Percentiles rank a stretch among this genome's conserved stretches.
phyloP scores from a whole-genome alignment of 257 asterid genomes.

The Thymus mandschuricus region DNA sequence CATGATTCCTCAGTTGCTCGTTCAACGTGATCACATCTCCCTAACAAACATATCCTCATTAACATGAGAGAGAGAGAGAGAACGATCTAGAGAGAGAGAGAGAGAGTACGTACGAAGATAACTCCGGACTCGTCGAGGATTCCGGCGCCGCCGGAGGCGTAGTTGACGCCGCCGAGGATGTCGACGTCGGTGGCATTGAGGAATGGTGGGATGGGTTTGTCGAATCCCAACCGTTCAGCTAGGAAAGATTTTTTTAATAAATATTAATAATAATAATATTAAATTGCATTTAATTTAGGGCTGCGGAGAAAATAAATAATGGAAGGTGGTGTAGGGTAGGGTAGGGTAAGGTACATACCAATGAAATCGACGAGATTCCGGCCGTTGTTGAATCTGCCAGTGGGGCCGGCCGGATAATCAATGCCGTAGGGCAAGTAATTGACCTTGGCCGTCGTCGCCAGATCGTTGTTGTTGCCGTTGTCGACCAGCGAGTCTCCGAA shows the following conservation, averaged over 20 bases:
- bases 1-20: constrained; percentile 39
- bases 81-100: not conserved
- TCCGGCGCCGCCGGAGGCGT: constrained; percentile 67
- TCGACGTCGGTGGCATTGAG: constrained; percentile 40
- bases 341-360: constrained; percentile 25
- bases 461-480: constrained; percentile 51
- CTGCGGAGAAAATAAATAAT: not conserved
- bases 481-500: constrained; percentile 51
- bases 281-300: not conserved
- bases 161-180: constrained; percentile 54
- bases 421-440: constrained; percentile 49
- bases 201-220: constrained; percentile 46
- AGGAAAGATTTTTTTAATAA: not conserved
- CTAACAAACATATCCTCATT: constrained; percentile 7
- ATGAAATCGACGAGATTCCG: constrained; percentile 40
- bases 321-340: not conserved
- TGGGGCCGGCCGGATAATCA: constrained; percentile 47
- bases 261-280: not conserved
- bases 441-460: constrained; percentile 26
- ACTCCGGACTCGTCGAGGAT: constrained; percentile 57
- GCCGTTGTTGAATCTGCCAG: constrained; percentile 60
- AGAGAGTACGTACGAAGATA: constrained; percentile 34
- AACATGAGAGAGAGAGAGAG: not conserved
- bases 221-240: constrained; percentile 61
- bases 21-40: constrained; percentile 38